A percentile compares a stretch with the other conserved stretches of the same genome.
These are phyloP conservation scores for Aspergillus sp. DNA, from an alignment of 2,329 filamentous ascomycete species.

Conservation along the genomic window DNA sequence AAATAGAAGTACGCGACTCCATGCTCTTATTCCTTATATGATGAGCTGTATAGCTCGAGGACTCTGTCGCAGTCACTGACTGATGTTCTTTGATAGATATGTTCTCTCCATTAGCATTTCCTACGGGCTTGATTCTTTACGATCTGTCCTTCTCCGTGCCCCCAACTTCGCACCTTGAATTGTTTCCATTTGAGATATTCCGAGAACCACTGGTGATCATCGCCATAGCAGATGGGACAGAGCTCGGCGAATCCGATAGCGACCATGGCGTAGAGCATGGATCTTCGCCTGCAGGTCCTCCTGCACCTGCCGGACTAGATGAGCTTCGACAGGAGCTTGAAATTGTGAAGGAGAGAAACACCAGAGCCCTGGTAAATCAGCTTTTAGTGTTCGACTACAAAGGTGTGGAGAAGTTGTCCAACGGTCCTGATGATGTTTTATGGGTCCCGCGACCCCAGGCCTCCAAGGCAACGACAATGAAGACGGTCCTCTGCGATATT, in stretches of 20 bases:
- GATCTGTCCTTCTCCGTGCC: conserved; percentile 78
- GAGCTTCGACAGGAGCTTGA: conserved; percentile 62
- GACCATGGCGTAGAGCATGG: conserved; percentile 11
- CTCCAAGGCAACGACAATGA: conserved; percentile 75
- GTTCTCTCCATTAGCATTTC: conserved; percentile 89
- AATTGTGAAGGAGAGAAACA: conserved; percentile 67
- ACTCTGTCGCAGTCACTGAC: conserved; percentile 15
- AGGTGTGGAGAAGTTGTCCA: conserved; percentile 53
- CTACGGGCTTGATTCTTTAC: conserved; percentile 81
- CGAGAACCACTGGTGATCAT: conserved; percentile 80
- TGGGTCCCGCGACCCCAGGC: conserved; percentile 66
- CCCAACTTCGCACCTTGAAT: conserved; percentile 71
- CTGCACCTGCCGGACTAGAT: conserved; percentile 35
- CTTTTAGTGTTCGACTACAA: conserved; percentile 76
- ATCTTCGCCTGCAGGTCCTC: conserved; percentile 22
- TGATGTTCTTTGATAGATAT: conserved; percentile 60
- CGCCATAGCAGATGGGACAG: conserved; percentile 77
- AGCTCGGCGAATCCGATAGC: conserved; percentile 49
- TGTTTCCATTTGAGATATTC: conserved; percentile 88
- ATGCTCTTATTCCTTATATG: not conserved
- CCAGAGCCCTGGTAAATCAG: conserved; percentile 73
- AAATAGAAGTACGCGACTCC: conserved; percentile 68
- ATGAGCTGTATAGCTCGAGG: not conserved
- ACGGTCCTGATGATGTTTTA: conserved; percentile 61
- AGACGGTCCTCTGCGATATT: conserved; percentile 75